Conservation (phyloP, 2,329 filamentous ascomycete genomes). For the Hypocreales sp. region DNA sequence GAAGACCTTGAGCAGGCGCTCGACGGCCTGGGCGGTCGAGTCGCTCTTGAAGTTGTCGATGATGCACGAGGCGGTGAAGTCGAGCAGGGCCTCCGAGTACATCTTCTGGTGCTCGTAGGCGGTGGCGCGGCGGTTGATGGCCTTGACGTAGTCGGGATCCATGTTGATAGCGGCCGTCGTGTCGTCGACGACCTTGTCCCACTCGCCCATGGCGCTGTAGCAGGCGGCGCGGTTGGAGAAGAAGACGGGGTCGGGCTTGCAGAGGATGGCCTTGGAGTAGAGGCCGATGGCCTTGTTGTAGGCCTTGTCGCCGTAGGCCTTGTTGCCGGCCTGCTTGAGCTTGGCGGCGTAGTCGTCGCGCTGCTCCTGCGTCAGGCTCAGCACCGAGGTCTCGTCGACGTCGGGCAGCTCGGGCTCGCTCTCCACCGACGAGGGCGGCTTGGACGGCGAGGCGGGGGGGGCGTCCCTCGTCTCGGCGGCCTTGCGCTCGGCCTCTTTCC, state of each 20-base stretch:
- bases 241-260: conserved; percentile 94
- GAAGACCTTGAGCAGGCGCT: conserved; percentile 89
- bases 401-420: conserved; percentile 55
- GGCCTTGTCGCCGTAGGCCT: conserved; percentile 86
- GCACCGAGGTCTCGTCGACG: conserved; percentile 40
- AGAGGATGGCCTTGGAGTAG: conserved; percentile 90
- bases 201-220: conserved; percentile 84
- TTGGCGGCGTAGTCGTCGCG: conserved; percentile 78
- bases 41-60: conserved; percentile 96
- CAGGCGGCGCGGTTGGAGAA: conserved; percentile 98
- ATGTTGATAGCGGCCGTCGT: conserved; percentile 89
- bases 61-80: conserved; percentile 98
- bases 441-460: conserved; percentile 23
- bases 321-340: conserved; percentile 91
- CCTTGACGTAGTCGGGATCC: conserved; percentile 94
- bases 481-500: conserved; percentile 61
- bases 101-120: conserved; percentile 88
- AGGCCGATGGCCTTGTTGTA: conserved; percentile 89
- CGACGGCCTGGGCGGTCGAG: conserved; percentile 72
- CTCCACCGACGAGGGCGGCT: conserved; percentile 36
- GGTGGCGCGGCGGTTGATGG: conserved; percentile 87
- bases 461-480: conserved; percentile 28
- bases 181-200: conserved; percentile 94
- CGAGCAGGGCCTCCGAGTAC: conserved; percentile 87
- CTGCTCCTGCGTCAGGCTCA: conserved; percentile 41